phyloP scores from a whole-genome alignment of 192 early-diverging fungal species.

The Umbelopsis ramanniana region DNA sequence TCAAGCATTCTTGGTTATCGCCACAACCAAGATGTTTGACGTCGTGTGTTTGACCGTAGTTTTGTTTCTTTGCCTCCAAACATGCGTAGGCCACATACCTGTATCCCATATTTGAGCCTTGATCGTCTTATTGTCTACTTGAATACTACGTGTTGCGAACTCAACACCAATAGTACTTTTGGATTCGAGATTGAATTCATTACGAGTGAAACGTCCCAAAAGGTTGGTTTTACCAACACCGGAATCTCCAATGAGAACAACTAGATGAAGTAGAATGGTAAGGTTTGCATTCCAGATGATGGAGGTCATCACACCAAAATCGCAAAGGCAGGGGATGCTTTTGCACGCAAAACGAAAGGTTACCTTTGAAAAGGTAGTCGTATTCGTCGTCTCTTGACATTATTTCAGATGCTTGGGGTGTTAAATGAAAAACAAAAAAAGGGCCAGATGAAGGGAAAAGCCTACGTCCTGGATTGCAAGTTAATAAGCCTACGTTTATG shows the following conservation, averaged over 20 bases:
- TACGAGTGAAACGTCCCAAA: slow-evolving; percentile 94
- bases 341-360: not conserved
- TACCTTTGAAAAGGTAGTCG: slow-evolving; percentile 90
- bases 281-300: not conserved
- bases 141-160: slow-evolving; percentile 95
- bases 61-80: not conserved
- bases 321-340: not conserved
- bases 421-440: not conserved
- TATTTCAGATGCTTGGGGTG: not conserved
- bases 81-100: slow-evolving; percentile 50
- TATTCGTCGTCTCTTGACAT: slow-evolving; percentile 65
- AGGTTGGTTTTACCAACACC: slow-evolving; percentile 91
- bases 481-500: not conserved
- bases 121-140: slow-evolving; percentile 96
- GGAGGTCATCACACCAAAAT: not conserved
- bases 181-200: slow-evolving; percentile 98
- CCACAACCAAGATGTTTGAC: too few relatives aligned
- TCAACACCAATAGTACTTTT: slow-evolving; percentile 99
- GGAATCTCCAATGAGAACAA: slow-evolving; percentile 71
- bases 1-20: too few relatives aligned
- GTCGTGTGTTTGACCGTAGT: too few relatives aligned
- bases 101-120: slow-evolving; percentile 99
- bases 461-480: not conserved
- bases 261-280: slow-evolving; percentile 38
- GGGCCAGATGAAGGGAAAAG: slow-evolving; percentile 7